Evolutionary conservation across 2,329 filamentous ascomycete genomes (phyloP).

Genomic region (Bimuria novae-zelandiae): DNA sequence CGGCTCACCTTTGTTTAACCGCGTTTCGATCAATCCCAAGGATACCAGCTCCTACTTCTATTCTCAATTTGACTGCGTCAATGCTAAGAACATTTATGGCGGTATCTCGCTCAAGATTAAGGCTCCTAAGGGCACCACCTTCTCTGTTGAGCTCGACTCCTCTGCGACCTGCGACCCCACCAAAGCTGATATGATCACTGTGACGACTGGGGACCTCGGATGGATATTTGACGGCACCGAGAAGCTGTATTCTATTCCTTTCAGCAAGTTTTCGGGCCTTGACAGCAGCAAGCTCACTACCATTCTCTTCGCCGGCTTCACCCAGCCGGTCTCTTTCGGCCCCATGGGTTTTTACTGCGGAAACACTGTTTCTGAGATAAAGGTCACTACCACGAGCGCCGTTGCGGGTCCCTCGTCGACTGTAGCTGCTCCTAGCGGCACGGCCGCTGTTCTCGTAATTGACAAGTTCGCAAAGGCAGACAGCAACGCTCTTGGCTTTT

Average conservation of each 20-base stretch:
- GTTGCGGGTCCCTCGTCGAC: conserved; percentile 53
- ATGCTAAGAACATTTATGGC: conserved; percentile 57
- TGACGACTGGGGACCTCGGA: conserved; percentile 56
- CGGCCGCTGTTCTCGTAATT: conserved; percentile 59
- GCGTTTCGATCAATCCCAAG: conserved; percentile 58
- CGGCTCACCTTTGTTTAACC: conserved; percentile 50
- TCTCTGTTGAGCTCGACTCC: conserved; percentile 58
- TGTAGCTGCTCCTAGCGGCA: conserved; percentile 56
- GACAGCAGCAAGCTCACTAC: conserved; percentile 59
- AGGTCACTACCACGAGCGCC: conserved; percentile 49
- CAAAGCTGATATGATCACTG: conserved; percentile 31
- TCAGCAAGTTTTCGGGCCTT: conserved; percentile 57
- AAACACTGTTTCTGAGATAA: conserved; percentile 54
- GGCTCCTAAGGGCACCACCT: conserved; percentile 56
- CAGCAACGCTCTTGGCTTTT: conserved; percentile 65
- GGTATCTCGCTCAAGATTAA: conserved; percentile 62
- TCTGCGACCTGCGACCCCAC: conserved; percentile 53
- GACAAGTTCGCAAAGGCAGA: conserved; percentile 62
- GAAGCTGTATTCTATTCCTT: conserved; percentile 63
- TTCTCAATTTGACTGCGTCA: conserved; percentile 60
- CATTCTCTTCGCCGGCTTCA: conserved; percentile 57
- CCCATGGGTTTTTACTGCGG: conserved; percentile 65
- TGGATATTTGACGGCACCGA: conserved; percentile 66
- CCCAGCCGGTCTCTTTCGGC: conserved; percentile 56
- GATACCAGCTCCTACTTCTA: conserved; percentile 61